Conservation (phyloP, 2,329 filamentous ascomycete species). For the Aspergillus aculeatus region DNA sequence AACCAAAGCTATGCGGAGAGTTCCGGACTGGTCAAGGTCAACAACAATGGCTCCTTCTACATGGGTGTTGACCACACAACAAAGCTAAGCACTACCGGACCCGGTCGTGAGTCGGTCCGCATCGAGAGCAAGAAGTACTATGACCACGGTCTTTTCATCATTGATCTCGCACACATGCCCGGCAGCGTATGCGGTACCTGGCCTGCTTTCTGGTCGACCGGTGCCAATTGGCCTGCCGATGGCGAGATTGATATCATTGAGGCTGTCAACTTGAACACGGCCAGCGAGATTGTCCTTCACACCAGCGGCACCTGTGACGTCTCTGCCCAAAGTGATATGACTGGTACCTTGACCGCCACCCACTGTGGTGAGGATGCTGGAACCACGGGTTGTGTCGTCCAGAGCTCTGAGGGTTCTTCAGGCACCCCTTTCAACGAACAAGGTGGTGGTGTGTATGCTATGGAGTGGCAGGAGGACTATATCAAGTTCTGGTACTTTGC, state of each 20-base stretch:
- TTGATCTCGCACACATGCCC: slow-evolving; percentile 51
- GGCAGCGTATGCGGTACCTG: slow-evolving; percentile 50
- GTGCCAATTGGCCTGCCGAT: slow-evolving; percentile 41
- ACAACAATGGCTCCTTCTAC: slow-evolving; percentile 38
- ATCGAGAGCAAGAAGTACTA: slow-evolving; percentile 47
- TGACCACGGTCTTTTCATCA: slow-evolving; percentile 48
- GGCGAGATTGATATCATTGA: slow-evolving; percentile 56
- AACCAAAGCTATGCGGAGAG: slow-evolving; percentile 40
- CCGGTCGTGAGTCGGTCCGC: slow-evolving; percentile 46
- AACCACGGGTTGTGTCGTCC: slow-evolving; percentile 42
- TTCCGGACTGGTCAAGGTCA: slow-evolving; percentile 37
- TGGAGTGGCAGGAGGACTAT: slow-evolving; percentile 47
- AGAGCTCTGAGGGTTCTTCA: slow-evolving; percentile 44
- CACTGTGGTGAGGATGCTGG: slow-evolving; percentile 49
- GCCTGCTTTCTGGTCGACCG: slow-evolving; percentile 51
- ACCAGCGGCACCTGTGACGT: slow-evolving; percentile 48
- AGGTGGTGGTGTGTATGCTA: slow-evolving; percentile 51
- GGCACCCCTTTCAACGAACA: slow-evolving; percentile 55
- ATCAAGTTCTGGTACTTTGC: slow-evolving; percentile 56
- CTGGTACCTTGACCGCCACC: slow-evolving; percentile 48
- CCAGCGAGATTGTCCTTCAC: slow-evolving; percentile 51
- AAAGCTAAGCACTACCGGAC: slow-evolving; percentile 34
- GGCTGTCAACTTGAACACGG: slow-evolving; percentile 48
- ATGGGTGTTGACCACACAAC: slow-evolving; percentile 47
- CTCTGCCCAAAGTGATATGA: slow-evolving; percentile 44